Conservation (phyloP, 345 rosid species). For the Citropsis articulata region DNA sequence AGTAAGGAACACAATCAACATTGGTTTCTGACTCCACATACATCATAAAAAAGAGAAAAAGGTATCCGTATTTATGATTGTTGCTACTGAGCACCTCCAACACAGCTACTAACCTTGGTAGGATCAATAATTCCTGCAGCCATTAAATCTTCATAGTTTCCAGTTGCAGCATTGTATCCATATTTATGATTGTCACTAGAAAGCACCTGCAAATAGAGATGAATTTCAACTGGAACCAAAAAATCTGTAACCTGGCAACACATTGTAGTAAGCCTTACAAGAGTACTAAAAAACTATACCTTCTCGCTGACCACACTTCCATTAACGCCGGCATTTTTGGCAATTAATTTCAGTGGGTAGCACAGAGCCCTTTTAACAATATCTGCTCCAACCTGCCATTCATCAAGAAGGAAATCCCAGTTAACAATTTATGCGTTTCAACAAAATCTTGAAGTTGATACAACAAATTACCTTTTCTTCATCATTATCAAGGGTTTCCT, state of each 20-base stretch:
- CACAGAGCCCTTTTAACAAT: conserved; percentile 87
- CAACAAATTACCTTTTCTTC: conserved; percentile 70
- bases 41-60: background rate
- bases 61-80: too few relatives aligned
- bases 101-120: conserved; percentile 55
- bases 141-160: conserved; percentile 92
- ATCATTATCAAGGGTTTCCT: conserved; percentile 66
- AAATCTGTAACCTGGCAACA: background rate
- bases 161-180: conserved; percentile 96
- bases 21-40: background rate
- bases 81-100: too few relatives aligned
- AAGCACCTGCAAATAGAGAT: conserved; percentile 51
- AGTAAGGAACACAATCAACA: background rate
- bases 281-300: conserved; percentile 28
- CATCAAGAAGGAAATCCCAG: background rate
- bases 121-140: conserved; percentile 98
- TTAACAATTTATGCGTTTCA: background rate
- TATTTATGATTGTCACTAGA: conserved; percentile 57
- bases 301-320: conserved; percentile 97
- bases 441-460: background rate
- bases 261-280: background rate
- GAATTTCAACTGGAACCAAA: background rate
- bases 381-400: conserved; percentile 84
- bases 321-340: conserved; percentile 94
- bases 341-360: conserved; percentile 86